Evolutionary conservation across 805 yeast genomes (phyloP).

Genomic region (Barnettozyma pratensis): DNA sequence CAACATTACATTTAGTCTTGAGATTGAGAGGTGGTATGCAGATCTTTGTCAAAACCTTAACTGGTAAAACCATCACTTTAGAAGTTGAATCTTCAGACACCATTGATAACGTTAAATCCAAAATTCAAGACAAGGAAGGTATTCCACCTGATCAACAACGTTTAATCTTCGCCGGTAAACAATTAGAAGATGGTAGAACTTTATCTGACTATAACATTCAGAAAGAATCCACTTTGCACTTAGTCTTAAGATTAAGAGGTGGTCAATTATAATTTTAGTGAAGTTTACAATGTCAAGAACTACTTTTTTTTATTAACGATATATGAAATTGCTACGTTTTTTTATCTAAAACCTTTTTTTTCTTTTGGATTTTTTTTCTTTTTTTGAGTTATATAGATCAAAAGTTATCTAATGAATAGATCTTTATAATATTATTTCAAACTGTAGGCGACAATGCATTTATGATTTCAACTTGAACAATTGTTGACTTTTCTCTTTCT

Average conservation of each 20-base stretch:
- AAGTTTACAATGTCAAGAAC: too few relatives aligned
- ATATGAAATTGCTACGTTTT: not conserved
- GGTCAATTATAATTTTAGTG: conserved; percentile 24
- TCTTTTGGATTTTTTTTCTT: conserved; percentile 25
- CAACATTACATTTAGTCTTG: conserved; percentile 76
- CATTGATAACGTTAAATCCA: conserved; percentile 86
- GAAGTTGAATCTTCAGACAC: conserved; percentile 96
- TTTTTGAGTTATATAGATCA: not conserved
- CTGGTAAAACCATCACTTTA: conserved; percentile 95
- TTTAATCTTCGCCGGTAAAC: conserved; percentile 92
- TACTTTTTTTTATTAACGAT: not conserved
- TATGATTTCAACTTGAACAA: conserved; percentile 34
- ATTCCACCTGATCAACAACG: conserved; percentile 98
- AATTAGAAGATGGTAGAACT: conserved; percentile 91
- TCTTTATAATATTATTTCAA: not conserved
- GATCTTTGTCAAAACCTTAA: conserved; percentile 94
- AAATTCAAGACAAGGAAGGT: conserved; percentile 98
- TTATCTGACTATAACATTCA: conserved; percentile 91
- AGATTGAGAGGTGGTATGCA: conserved; percentile 90
- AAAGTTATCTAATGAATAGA: not conserved
- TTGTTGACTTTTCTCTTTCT: conserved; percentile 39
- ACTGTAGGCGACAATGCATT: conserved; percentile 6
- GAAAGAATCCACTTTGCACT: conserved; percentile 82
- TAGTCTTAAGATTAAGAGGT: conserved; percentile 85
- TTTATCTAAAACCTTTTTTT: not conserved